Evolutionary conservation across 2,329 filamentous ascomycete species (phyloP).

Genomic region (Sordariomycetes sp.): DNA sequence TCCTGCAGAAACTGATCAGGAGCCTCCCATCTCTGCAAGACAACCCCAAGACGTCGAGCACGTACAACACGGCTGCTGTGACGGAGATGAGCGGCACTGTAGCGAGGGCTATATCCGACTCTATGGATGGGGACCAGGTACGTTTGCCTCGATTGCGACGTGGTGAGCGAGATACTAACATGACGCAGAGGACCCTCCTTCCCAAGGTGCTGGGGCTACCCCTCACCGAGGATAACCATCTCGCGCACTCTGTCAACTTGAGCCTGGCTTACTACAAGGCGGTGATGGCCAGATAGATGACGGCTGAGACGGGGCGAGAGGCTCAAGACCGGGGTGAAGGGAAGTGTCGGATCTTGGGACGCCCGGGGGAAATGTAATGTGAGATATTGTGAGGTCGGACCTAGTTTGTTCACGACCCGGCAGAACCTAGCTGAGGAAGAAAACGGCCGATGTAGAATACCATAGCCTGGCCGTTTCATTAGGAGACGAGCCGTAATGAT

Average conservation of each 20-base stretch:
- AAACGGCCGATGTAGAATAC: background rate
- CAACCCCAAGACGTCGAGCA: constrained; percentile 20
- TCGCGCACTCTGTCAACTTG: constrained; percentile 60
- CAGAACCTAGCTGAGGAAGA: background rate
- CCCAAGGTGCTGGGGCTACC: constrained; percentile 45
- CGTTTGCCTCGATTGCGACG: constrained; percentile 13
- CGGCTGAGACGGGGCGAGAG: background rate
- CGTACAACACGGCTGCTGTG: constrained; percentile 58
- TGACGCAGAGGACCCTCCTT: constrained; percentile 15
- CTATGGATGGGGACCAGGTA: constrained; percentile 45
- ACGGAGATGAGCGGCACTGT: constrained; percentile 73
- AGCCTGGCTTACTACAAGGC: constrained; percentile 58
- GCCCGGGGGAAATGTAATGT: background rate
- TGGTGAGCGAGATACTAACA: constrained; percentile 9
- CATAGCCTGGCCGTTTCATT: background rate
- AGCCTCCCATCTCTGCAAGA: constrained; percentile 46
- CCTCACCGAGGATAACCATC: constrained; percentile 61
- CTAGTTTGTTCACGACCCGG: background rate
- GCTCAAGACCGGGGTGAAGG: background rate
- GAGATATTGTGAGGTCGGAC: background rate
- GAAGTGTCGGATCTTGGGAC: background rate
- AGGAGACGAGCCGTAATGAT: background rate
- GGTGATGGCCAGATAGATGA: constrained; percentile 36
- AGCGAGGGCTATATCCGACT: constrained; percentile 48
- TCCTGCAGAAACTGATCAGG: constrained; percentile 46